phyloP scores from a whole-genome alignment of 2,329 filamentous ascomycete species.

The Monilinia fructicola region DNA sequence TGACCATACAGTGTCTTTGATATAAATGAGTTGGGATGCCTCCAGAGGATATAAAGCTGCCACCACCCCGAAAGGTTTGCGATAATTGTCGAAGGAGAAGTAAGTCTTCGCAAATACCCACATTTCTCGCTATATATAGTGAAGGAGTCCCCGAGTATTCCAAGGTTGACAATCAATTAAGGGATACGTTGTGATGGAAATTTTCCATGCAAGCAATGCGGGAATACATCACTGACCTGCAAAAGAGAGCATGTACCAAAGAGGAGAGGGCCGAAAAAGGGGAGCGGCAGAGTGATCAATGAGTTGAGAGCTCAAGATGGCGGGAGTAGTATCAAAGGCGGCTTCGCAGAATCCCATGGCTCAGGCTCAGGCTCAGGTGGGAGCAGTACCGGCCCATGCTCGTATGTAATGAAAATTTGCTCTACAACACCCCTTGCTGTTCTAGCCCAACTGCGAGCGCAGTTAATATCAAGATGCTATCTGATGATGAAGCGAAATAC shows the following conservation, averaged over 20 bases:
- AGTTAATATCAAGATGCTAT: background rate
- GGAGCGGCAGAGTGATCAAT: constrained; percentile 61
- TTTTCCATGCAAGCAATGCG: constrained; percentile 60
- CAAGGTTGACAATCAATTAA: constrained; percentile 29
- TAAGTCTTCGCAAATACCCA: constrained; percentile 35
- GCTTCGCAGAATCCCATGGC: constrained; percentile 40
- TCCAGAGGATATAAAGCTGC: constrained; percentile 31
- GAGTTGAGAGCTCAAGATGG: constrained; percentile 55
- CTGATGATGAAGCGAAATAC: background rate
- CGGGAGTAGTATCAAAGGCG: constrained; percentile 39
- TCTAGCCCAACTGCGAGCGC: background rate
- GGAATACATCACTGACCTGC: constrained; percentile 58
- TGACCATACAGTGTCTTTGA: constrained; percentile 14
- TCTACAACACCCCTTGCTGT: background rate
- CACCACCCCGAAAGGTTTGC: constrained; percentile 44
- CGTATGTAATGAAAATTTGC: constrained; percentile 28
- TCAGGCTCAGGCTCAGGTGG: constrained; percentile 29
- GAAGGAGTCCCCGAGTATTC: constrained; percentile 1
- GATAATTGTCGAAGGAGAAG: constrained; percentile 48
- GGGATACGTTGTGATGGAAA: constrained; percentile 49
- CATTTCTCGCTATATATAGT: background rate
- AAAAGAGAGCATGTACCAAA: constrained; percentile 64
- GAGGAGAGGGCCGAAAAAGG: constrained; percentile 63
- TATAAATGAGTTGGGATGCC: constrained; percentile 33
- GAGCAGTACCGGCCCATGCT: constrained; percentile 31